Base-by-base conservation (phyloP, 2,329 filamentous ascomycete species). In the Magnaporthales sp. region DNA sequence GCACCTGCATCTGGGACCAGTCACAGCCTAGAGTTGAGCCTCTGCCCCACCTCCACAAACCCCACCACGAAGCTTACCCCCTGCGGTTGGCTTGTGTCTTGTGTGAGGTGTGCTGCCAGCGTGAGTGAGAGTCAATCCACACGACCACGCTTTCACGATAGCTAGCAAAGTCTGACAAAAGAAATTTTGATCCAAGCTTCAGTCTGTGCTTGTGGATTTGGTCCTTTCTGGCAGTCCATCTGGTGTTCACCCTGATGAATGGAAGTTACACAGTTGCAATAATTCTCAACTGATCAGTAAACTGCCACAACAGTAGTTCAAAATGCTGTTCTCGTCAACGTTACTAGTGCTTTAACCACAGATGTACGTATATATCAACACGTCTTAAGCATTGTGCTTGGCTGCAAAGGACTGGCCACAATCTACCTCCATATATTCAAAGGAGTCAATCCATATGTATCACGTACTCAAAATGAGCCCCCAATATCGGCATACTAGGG, bases 31-130 rank as follows among this genome's bases (percentile, higher is more conserved):
- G 22, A 11, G 1, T 60, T 60, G 26, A 60, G 24, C 26, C 22
- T 60, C 22, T 60, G 56, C 56, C 56, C 56, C 56, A 60, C 56
- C 56, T 60, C 56, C 56, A 60, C 56, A 60, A 29, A 60, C 56
- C 56, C 56, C 26, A 60, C 56, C 56, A 60, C 26, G 56, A 60
- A 60, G 56, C 56, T 60, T 60, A 60, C 56, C 56, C 13, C 54
- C 24, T 60, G 56, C 11, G 24, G 56, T 27, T 60, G 56, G 24
- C 10, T 19, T 13, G 22, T n/a, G n/a, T n/a, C n/a, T n/a, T n/a
- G n/a, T n/a, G n/a, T n/a, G n/a, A n/a, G n/a, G n/a, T n/a, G n/a
- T n/a, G n/a, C n/a, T n/a, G n/a, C n/a, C n/a, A n/a, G 38, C n/a
- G 38, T 4, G 38, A 46, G 38, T 38, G 11, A 46, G 15, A 8